Conservation (phyloP, 2,329 filamentous ascomycete species). For the Chrysoporthe deuterocubensis region DNA sequence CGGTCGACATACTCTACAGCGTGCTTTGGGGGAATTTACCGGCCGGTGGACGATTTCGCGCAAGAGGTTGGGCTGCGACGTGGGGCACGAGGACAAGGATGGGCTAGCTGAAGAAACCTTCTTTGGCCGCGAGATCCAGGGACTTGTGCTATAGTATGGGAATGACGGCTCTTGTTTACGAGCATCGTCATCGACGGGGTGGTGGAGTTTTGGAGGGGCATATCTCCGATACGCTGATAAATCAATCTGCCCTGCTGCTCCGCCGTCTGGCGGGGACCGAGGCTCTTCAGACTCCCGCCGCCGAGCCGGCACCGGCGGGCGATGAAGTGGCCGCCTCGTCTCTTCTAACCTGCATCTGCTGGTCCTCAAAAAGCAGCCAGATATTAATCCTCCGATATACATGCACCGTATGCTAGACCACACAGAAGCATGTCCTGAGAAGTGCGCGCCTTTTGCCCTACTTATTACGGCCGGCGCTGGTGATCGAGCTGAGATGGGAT, state of each 20-base stretch:
- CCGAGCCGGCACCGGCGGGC: constrained; percentile 21
- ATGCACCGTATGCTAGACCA: background rate
- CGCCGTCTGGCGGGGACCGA: constrained; percentile 11
- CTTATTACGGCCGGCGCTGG: background rate
- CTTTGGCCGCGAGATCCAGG: background rate
- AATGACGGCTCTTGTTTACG: constrained; percentile 3
- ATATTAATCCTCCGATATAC: background rate
- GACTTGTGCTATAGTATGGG: no score
- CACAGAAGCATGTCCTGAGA: background rate
- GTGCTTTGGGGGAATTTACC: background rate
- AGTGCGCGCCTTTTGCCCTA: background rate
- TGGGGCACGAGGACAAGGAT: background rate
- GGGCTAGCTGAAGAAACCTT: background rate
- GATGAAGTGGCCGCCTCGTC: background rate
- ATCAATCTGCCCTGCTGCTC: constrained; percentile 16
- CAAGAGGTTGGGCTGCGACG: background rate
- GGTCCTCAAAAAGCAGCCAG: background rate
- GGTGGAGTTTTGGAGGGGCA: constrained; percentile 25
- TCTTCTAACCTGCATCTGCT: background rate
- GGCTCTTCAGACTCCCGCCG: constrained; percentile 2
- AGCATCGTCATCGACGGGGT: constrained; percentile 24
- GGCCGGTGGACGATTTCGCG: background rate
- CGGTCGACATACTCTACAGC: constrained; percentile 27
- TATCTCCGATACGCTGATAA: constrained; percentile 24
- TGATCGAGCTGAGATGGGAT: background rate